These are phyloP conservation scores for Colletotrichum kahawae DNA, from an alignment of 2,329 filamentous ascomycete species.

Conservation along the genomic window DNA sequence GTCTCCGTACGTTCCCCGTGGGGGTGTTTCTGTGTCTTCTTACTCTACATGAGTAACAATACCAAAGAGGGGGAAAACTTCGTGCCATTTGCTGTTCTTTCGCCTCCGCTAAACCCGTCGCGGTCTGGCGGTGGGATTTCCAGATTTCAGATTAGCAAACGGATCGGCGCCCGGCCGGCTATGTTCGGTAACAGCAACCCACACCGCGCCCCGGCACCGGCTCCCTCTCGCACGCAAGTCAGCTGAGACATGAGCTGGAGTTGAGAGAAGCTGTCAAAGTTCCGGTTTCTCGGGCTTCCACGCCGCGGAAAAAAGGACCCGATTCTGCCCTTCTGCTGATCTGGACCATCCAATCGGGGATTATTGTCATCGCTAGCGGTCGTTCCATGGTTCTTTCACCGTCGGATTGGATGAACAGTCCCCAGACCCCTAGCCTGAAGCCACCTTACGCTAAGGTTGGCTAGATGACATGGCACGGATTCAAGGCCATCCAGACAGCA, in stretches of 20 bases:
- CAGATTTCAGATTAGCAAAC: neutral
- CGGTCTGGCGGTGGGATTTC: neutral
- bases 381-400: neutral
- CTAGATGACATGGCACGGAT: neutral
- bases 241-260: neutral
- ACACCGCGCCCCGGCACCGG: neutral
- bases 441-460: neutral
- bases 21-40: neutral
- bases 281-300: slow-evolving; percentile 2
- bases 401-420: neutral
- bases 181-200: slow-evolving; percentile 12
- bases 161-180: slow-evolving; percentile 2
- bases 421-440: neutral
- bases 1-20: neutral
- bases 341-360: slow-evolving; percentile 11
- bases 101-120: neutral
- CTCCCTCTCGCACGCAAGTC: neutral
- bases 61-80: neutral
- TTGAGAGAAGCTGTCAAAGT: neutral
- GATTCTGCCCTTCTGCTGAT: neutral
- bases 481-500: neutral
- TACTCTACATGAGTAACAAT: neutral
- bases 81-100: neutral
- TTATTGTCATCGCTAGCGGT: neutral
- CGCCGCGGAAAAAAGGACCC: neutral